Evolutionary conservation across 2,329 filamentous ascomycete genomes (phyloP), one percentile per base, ranked within the genome.

Genomic region (Fusarium pseudograminearum): DNA sequence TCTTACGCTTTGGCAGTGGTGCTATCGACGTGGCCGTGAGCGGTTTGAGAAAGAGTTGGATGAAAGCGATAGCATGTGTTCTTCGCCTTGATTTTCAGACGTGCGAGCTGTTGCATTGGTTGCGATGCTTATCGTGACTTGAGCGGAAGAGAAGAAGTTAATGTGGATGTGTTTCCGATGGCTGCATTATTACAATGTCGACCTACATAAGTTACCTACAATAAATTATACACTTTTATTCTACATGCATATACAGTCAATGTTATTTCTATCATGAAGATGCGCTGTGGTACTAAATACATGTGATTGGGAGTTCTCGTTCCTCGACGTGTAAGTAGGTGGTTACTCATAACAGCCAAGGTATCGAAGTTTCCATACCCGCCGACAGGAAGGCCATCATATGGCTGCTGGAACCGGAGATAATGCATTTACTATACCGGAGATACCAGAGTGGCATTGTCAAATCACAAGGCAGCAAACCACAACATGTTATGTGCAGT

Each of bases 11-110:
- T 55, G 50, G 36, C 5, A 31, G 20, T 24, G 41, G 54, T 64
- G 31, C 34, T 34, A 69, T 52, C 47, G 57, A 46, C 40, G 61
- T 59, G 65, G 63, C 50, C 50, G 50, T 46, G 33, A 33, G 55
- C 62, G 50, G 56, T 61, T 53, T 61, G 52, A 42, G 42, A 24
- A 50, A 51, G 60, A 56, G 48, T 55, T 47, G 44, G 57, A 61
- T 60, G 60, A 46, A 67, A 68, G 44, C 42, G 54, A 56, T 31
- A 61, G 59, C 44, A 24, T 36, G 48, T 36, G 14, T 22, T 31
- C 46, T 28, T 46, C 34, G 38, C 38, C 22, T 50, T 36, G 30
- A 36, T 61, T 26, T 59, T 56, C n/a, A 36, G 28, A 36, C n/a
- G 28, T 28, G 53, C 20, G 41, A 50, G 24, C 34, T 53, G 48